Conservation (phyloP, 2,329 filamentous ascomycete genomes). For the Exserohilum turcica region DNA sequence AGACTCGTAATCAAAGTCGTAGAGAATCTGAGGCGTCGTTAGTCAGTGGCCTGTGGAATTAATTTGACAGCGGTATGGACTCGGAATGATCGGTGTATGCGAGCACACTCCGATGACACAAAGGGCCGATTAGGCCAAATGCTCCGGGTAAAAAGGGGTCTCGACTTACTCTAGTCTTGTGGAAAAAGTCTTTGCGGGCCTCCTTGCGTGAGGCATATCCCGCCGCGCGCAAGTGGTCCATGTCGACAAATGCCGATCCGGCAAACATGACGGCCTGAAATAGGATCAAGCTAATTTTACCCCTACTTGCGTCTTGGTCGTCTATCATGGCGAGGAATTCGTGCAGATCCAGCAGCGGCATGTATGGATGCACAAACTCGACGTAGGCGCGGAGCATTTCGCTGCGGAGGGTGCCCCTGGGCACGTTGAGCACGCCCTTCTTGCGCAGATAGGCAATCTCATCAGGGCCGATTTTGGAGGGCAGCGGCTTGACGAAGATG, state of each 20-base stretch:
- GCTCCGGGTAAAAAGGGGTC: slow-evolving; percentile 10
- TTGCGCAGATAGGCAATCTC: slow-evolving; percentile 81
- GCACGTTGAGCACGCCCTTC: slow-evolving; percentile 84
- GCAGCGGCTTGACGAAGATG: slow-evolving; percentile 79
- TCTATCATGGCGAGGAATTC: slow-evolving; percentile 67
- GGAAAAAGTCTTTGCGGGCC: slow-evolving; percentile 86
- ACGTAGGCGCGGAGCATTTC: slow-evolving; percentile 82
- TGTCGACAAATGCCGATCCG: slow-evolving; percentile 84
- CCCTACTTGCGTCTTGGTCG: slow-evolving; percentile 68
- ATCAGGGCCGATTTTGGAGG: slow-evolving; percentile 74
- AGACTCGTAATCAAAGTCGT: slow-evolving; percentile 93
- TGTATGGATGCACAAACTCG: slow-evolving; percentile 91
- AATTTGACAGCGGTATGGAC: slow-evolving; percentile 17
- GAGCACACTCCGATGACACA: slow-evolving; percentile 5
- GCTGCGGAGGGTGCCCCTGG: slow-evolving; percentile 71
- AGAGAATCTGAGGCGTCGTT: slow-evolving; percentile 66
- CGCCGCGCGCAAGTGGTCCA: slow-evolving; percentile 73
- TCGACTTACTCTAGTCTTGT: slow-evolving; percentile 75
- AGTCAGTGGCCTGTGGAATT: slow-evolving; percentile 12
- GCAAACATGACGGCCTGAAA: slow-evolving; percentile 97
- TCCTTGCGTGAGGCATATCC: slow-evolving; percentile 79
- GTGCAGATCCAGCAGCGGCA: slow-evolving; percentile 78
- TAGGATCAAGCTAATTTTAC: slow-evolving; percentile 79
- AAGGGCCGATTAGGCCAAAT: slow-evolving; percentile 15
- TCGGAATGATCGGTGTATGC: slow-evolving; percentile 12